Evolutionary conservation across 2,329 filamentous ascomycete genomes (phyloP), one percentile per base, ranked within the genome.

Genomic region (Beauveria brongniartii): DNA sequence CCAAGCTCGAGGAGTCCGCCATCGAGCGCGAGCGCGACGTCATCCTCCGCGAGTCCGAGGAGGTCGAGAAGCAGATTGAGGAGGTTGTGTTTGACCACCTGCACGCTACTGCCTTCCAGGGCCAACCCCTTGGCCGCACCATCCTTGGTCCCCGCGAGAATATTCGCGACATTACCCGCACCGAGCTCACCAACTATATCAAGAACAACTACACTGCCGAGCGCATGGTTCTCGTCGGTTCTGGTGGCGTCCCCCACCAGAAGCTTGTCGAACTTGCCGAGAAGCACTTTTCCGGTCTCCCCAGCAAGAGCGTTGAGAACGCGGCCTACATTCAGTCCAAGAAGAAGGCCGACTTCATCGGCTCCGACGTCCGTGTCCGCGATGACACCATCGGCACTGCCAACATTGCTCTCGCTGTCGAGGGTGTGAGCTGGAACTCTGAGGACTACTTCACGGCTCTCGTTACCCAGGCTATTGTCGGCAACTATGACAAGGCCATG

Each of bases 181-280:
- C 91, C 71, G 93, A 99, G 78, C 84, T 99, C 69, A 81, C 83
- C 76, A 90, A 90, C 82, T 99, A 99, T 82, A 97, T 99, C 85
- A 96, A 96, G 85, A 94, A 86, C 80, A 99, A 99, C 86, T 99
- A 99, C 85, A 97, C 92, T 62, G 93, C 94, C 67, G 94, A 99
- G 81, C 92, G 95, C 77, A 99, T 99, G 93, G 93, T 99, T 67
- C 89, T 99, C 53, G 94, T 97, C 69, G 92, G 92, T 74, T 88
- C 94, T 67, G 94, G 94, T 77, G 94, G 94, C 70, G 83, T 99
- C 66, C 91, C 93, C 67, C 94, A 99, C 79, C 84, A 92, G 74
- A 84, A 96, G 80, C 88, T 99, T 64, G 94, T 99, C 71, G 88
- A 93, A 73, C 87, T 99, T 67, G 94, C 94, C 68, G 93, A 99